Base-by-base conservation (phyloP, 192 early-diverging fungal genomes). In the Dispira parvispora region DNA sequence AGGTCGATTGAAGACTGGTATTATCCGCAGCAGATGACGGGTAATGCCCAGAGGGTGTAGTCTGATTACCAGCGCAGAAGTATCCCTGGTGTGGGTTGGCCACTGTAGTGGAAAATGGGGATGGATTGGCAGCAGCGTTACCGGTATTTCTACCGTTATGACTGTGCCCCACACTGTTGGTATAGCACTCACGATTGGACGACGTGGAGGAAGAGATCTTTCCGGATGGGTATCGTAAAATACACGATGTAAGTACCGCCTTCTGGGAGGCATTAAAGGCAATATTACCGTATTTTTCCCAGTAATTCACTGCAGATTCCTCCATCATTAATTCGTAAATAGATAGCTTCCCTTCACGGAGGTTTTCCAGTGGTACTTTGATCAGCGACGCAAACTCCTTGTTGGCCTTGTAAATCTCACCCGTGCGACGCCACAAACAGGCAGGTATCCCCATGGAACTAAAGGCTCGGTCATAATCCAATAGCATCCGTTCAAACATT, bases 241-340 rank as follows among this genome's bases (percentile, higher is more conserved):
- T 74, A 56, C 94, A 97, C 11, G 88, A 88, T 12, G 94, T 97
- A 65, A 97, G 70, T 3, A 97, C 92, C 0, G 94, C 94, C 70
- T 97, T 97, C 73, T 97, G 94, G 8, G 86, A 85, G 11, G 90
- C 85, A 74, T 97, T 92, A 71, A 97, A 97, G 2, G 94, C 92
- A 68, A 97, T 95, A 61, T 92, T 92, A 25, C 94, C 92, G 66
- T 97, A 97, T 78, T 94, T 97, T 73, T 95, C 92, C 92, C 91
- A 97, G 68, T 97, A 97, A 78, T 97, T 97, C 43, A 97, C 92
- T 6, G 90, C 89, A 25, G 84, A 89, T 65, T 89, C 87, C 70
- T 97, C 94, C 8, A 84, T 82, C 89, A 97, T 92, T 49, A 91
- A 64, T 70, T 87, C 76, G 58, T 81, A 84, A 69, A 84, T 81